Conservation (phyloP, 2,329 filamentous ascomycete species). For the Stenocarpella maydis region DNA sequence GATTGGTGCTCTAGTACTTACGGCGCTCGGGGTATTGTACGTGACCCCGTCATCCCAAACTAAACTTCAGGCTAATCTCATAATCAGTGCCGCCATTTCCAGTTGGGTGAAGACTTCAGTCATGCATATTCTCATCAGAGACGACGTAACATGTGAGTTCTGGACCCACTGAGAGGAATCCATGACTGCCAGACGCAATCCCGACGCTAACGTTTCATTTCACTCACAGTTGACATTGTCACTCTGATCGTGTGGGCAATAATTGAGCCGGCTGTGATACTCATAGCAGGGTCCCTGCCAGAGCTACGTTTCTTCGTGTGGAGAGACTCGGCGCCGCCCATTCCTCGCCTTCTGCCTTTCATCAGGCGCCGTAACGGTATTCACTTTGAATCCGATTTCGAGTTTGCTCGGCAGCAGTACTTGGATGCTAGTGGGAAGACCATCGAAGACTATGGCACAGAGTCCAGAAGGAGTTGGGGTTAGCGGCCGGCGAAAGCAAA, state of each 20-base stretch:
- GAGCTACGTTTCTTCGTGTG: slow-evolving; percentile 17
- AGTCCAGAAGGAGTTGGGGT: slow-evolving; percentile 11
- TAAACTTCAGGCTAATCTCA: not conserved
- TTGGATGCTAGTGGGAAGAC: slow-evolving; percentile 12
- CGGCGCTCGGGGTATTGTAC: slow-evolving; percentile 7
- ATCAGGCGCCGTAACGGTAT: slow-evolving; percentile 6
- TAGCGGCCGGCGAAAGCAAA: not conserved
- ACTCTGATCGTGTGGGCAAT: slow-evolving; percentile 6
- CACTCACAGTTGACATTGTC: not conserved
- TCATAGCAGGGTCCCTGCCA: slow-evolving; percentile 21
- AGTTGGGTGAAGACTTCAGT: slow-evolving; percentile 22
- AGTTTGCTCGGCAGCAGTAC: slow-evolving; percentile 25
- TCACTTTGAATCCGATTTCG: slow-evolving; percentile 3
- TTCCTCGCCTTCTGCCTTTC: not conserved
- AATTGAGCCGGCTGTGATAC: slow-evolving; percentile 19
- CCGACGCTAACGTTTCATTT: not conserved
- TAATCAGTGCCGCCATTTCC: slow-evolving; percentile 6
- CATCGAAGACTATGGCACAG: not conserved
- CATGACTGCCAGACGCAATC: too few species aligned
- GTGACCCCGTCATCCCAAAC: not conserved
- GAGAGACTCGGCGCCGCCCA: not conserved
- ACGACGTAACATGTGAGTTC: slow-evolving; percentile 23
- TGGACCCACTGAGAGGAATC: not conserved
- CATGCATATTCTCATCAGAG: slow-evolving; percentile 14
- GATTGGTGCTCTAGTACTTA: slow-evolving; percentile 10